These are phyloP conservation scores for Fraxinus sp. DNA, from an alignment of 305 asterid species.

Conservation along the genomic window DNA sequence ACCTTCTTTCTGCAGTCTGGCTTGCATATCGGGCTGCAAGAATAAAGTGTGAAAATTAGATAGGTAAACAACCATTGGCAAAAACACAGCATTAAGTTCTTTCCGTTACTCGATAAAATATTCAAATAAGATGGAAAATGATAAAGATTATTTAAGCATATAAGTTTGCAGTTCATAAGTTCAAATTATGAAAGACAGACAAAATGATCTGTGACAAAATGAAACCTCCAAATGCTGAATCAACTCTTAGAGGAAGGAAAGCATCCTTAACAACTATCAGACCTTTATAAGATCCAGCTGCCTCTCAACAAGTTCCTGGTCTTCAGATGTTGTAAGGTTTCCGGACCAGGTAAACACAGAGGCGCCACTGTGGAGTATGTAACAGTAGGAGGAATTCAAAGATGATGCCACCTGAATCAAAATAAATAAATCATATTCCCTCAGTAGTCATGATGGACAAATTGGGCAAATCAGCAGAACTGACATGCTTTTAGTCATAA, in stretches of 20 bases:
- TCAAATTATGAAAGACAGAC: neutral
- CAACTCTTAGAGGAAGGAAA: conserved; percentile 18
- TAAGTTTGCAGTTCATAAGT: conserved; percentile 4
- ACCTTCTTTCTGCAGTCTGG: conserved; percentile 90
- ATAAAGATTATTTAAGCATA: neutral
- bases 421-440: conserved; percentile 17
- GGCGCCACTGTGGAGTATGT: conserved; percentile 85
- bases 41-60: conserved; percentile 19
- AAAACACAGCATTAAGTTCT: neutral
- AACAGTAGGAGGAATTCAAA: conserved; percentile 86
- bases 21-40: conserved; percentile 82
- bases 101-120: neutral
- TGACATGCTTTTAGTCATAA: neutral
- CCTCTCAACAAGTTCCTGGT: conserved; percentile 97
- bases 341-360: conserved; percentile 84
- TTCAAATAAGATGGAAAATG: neutral
- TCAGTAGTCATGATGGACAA: neutral
- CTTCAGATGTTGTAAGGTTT: conserved; percentile 75
- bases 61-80: neutral
- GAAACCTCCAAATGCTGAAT: conserved; percentile 16
- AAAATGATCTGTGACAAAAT: conserved; percentile 14
- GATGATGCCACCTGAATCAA: conserved; percentile 83
- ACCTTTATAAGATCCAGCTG: conserved; percentile 92
- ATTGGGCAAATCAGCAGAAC: neutral
- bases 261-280: conserved; percentile 24